These are phyloP conservation scores for Agarophyton chilense DNA, from an alignment of 23 red algal species.

Conservation along the genomic window DNA sequence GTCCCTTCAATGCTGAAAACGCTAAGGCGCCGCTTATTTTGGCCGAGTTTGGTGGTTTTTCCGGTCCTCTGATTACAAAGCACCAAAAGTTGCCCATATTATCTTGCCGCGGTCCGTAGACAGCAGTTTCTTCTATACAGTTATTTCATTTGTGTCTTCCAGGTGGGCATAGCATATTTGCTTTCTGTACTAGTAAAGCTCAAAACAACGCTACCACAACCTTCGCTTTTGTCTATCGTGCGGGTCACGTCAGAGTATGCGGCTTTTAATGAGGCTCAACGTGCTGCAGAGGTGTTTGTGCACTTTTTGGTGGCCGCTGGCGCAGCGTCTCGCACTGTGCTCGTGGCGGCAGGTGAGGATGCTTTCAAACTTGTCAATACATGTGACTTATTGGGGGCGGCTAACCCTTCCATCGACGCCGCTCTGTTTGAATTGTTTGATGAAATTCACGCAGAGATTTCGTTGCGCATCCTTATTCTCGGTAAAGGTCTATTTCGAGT, in stretches of 20 bases:
- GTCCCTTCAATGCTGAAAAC: too few relatives aligned
- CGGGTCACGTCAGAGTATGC: slow-evolving; percentile 44
- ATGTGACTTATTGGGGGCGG: slow-evolving; percentile 27
- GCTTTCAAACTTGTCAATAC: slow-evolving; percentile 34
- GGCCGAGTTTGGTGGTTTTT: too few relatives aligned
- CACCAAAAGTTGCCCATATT: too few relatives aligned
- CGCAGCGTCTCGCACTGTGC: not conserved
- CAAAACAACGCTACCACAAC: too few relatives aligned
- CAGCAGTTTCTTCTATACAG: too few relatives aligned
- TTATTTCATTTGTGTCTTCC: too few relatives aligned
- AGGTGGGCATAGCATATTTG: too few relatives aligned
- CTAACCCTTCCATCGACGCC: slow-evolving; percentile 37
- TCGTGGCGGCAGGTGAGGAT: slow-evolving; percentile 38
- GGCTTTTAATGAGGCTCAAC: not conserved
- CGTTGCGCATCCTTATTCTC: slow-evolving; percentile 35
- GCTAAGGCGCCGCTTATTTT: too few relatives aligned
- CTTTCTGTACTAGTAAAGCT: too few relatives aligned
- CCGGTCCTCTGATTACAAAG: too few relatives aligned
- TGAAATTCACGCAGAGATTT: slow-evolving; percentile 17
- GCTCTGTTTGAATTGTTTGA: slow-evolving; percentile 48
- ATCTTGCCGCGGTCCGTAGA: too few relatives aligned
- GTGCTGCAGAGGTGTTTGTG: slow-evolving; percentile 33
- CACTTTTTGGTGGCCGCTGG: slow-evolving; percentile 62
- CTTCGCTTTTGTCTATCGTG: not conserved
- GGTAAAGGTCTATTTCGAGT: slow-evolving; percentile 33